Percentiles rank a stretch among this genome's conserved stretches.
Conservation (phyloP, 768 basidiomycete species). For the Mycena vulgaris region DNA sequence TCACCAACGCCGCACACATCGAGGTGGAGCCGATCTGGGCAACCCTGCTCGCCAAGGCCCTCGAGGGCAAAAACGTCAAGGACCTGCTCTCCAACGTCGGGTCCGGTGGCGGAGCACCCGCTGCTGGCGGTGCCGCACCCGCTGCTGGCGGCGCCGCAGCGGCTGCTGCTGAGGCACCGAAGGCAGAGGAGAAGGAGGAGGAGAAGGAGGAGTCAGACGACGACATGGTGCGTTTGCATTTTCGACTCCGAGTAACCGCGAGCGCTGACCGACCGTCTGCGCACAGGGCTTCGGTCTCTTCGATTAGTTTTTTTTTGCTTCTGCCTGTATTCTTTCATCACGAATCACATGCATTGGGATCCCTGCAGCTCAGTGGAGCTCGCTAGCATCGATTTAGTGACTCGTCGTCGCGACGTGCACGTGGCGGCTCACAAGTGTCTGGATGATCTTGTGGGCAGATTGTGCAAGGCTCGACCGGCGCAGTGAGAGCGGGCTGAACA, state of each 20-base stretch:
- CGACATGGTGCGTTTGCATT: constrained; percentile 76
- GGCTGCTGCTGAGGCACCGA: constrained; percentile 79
- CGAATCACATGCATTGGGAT: constrained; percentile 32
- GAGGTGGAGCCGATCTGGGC: constrained; percentile 99
- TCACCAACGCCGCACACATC: constrained; percentile 86
- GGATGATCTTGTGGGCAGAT: too few relatives aligned
- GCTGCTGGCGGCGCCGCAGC: constrained; percentile 71
- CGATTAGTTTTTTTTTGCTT: constrained; percentile 70
- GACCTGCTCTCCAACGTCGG: constrained; percentile 96
- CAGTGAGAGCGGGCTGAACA: too few relatives aligned
- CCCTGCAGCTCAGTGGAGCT: too few relatives aligned
- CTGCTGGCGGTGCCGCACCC: constrained; percentile 66
- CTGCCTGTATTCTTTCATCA: constrained; percentile 27
- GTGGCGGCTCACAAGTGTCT: too few relatives aligned
- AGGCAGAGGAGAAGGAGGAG: constrained; percentile 88
- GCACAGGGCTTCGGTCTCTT: constrained; percentile 95
- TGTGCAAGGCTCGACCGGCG: too few relatives aligned
- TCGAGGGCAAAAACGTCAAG: constrained; percentile 98
- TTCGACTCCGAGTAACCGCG: not conserved
- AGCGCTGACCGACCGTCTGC: constrained; percentile 1
- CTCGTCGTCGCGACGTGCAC: too few relatives aligned
- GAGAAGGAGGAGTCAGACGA: constrained; percentile 94
- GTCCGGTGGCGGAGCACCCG: constrained; percentile 90
- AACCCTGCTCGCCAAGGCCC: constrained; percentile 94
- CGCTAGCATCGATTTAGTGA: too few relatives aligned